These are phyloP conservation scores for Coemansia sp. DNA, from an alignment of 192 early-diverging fungal genomes.

Conservation along the genomic window DNA sequence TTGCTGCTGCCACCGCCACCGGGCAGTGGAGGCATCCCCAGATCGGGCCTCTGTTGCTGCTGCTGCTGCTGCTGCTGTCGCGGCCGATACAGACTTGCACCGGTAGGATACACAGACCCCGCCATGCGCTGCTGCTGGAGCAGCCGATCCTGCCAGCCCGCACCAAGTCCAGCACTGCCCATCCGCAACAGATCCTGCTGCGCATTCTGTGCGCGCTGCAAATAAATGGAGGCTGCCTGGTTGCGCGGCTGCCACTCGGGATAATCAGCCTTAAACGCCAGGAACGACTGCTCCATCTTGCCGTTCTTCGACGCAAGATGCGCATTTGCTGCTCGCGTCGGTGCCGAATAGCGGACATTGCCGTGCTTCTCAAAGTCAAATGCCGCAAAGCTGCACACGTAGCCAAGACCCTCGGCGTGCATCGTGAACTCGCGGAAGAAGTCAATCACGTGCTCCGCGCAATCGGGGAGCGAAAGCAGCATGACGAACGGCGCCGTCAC, in stretches of 20 bases:
- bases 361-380: slow-evolving; percentile 94
- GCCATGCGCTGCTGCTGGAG: slow-evolving; percentile 53
- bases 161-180: slow-evolving; percentile 10
- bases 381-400: slow-evolving; percentile 95
- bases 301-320: slow-evolving; percentile 79
- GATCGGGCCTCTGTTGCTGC: slow-evolving; percentile 1
- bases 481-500: slow-evolving; percentile 84
- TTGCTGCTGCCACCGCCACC: background rate
- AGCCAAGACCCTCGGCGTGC: slow-evolving; percentile 86
- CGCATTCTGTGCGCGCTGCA: slow-evolving; percentile 60
- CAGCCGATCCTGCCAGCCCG: slow-evolving; percentile 51
- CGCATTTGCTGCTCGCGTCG: slow-evolving; percentile 58
- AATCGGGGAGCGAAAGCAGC: slow-evolving; percentile 71
- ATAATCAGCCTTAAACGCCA: slow-evolving; percentile 94
- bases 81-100: slow-evolving; percentile 44
- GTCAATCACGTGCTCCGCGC: slow-evolving; percentile 80
- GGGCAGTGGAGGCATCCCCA: slow-evolving; percentile 19
- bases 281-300: slow-evolving; percentile 98
- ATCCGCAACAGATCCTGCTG: slow-evolving; percentile 54
- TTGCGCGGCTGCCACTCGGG: slow-evolving; percentile 91
- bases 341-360: slow-evolving; percentile 84
- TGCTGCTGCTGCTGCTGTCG: background rate
- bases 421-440: slow-evolving; percentile 97
- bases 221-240: slow-evolving; percentile 76
- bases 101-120: slow-evolving; percentile 48